Base-by-base conservation (phyloP, 768 basidiomycete species). In the Pulveroboletus sp. region DNA sequence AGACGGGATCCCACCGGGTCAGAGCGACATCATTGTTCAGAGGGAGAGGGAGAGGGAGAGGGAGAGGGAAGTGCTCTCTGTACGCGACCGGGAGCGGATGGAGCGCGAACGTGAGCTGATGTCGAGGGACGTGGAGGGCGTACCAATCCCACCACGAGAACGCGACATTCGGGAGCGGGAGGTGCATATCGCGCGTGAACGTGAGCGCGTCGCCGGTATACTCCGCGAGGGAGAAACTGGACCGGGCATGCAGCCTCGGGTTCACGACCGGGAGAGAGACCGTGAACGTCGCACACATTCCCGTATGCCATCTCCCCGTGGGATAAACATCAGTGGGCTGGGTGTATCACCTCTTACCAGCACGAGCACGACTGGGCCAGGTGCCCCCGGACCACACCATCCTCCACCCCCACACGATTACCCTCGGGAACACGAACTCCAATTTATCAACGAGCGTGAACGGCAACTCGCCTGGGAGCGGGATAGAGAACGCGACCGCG, bases 261-360 rank as follows among this genome's bases (percentile, higher is more conserved):
- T n/a, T 36, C 54, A 54, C 35, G 65, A 67, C n/a, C 63, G 62
- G 40, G 65, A 66, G 38, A 56, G 60, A 51, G 65, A 65, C n/a
- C 64, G 64, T 33, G 64, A 67, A 47, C 62, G 65, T 18, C 65
- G 61, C 24, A 43, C 56, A 33, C 57, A 57, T 39, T 59, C 65
- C 1, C 57, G 65, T n/a, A 40, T 67, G 14, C 57, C 61, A 7
- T 67, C 65, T 10, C 64, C 64, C 28, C 63, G 55, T 33, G 54
- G 49, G 21, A 52, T 52, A 47, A 49, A 35, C 33, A 47, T 58
- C 0, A 47, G 47, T 7, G 53, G 51, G 0, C 26, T 50, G 1
- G 41, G 57, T 8, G 46, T 50, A 41, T 55, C 57, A 12, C 60
- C 50, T 12, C 43, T 47, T 44, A 0, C 47, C 0, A 33, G 38